These are phyloP conservation scores for Leishmania tropica DNA, from an alignment of 208 protist genomes.

Conservation along the genomic window DNA sequence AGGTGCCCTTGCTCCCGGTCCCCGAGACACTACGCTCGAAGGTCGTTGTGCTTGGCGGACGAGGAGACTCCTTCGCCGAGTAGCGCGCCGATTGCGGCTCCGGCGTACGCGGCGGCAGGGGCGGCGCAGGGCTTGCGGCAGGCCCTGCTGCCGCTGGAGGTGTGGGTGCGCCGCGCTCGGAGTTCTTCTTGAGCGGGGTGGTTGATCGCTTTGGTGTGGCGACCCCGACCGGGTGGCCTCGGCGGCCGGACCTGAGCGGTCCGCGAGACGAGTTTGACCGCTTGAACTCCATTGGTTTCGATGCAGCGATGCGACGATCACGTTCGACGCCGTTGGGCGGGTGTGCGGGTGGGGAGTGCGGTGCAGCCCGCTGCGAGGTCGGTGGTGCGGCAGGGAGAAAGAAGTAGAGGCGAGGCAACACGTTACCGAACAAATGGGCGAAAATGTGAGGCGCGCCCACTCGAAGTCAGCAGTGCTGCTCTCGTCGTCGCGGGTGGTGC, in stretches of 20 bases:
- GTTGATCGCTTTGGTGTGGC: background rate
- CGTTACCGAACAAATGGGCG: background rate
- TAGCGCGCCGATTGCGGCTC: background rate
- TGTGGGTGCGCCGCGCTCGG: background rate
- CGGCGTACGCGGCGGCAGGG: background rate
- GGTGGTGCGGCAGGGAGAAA: background rate
- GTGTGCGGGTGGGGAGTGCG: no score
- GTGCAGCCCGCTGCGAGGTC: no score
- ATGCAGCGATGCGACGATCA: no score
- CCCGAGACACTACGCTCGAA: no score
- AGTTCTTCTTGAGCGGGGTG: background rate
- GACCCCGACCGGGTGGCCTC: background rate
- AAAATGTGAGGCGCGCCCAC: no score
- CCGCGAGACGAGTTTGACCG: constrained; percentile 70
- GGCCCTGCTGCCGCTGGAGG: background rate
- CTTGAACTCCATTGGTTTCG: constrained; percentile 64
- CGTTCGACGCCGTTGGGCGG: no score
- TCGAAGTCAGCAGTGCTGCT: no score
- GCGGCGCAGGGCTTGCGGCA: background rate
- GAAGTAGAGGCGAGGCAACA: background rate
- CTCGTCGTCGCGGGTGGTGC: background rate
- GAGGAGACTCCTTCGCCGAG: background rate
- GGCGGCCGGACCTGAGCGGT: constrained; percentile 13
- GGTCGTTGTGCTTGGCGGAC: background rate
- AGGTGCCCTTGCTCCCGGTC: no score